phyloP scores from a whole-genome alignment of 306 rosid genomes.

The Lathyrus oleraceus region DNA sequence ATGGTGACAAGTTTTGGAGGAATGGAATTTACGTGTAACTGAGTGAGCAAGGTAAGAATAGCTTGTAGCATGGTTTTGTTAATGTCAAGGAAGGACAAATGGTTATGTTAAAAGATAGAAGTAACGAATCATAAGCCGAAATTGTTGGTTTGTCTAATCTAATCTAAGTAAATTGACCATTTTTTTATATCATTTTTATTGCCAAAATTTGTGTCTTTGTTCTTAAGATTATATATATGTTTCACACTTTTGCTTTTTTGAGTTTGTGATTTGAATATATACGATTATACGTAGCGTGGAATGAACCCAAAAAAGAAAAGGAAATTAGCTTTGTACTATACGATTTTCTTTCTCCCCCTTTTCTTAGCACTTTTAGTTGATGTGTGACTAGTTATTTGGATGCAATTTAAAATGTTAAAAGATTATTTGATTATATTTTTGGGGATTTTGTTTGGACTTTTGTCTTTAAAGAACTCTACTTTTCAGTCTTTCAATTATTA shows the following conservation, averaged over 20 bases:
- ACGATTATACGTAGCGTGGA: not conserved
- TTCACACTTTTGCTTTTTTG: slow-evolving; percentile 17
- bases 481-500: too few relatives aligned
- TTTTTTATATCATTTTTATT: not conserved
- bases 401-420: too few relatives aligned
- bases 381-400: too few relatives aligned
- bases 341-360: not conserved
- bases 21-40: slow-evolving; percentile 42
- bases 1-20: slow-evolving; percentile 35
- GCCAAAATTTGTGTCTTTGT: slow-evolving; percentile 33
- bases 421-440: too few relatives aligned
- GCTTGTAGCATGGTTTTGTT: slow-evolving; percentile 69
- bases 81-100: slow-evolving; percentile 43
- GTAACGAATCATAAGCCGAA: slow-evolving; percentile 75
- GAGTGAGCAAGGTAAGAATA: slow-evolving; percentile 60
- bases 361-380: too few relatives aligned
- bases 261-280: not conserved
- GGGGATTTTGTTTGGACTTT: too few relatives aligned
- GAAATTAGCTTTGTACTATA: not conserved
- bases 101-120: slow-evolving; percentile 44
- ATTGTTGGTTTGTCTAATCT: slow-evolving; percentile 41
- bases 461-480: too few relatives aligned
- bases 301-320: not conserved
- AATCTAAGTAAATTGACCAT: slow-evolving; percentile 44
- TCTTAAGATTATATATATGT: slow-evolving; percentile 16